Conservation (phyloP, 1,284 basidiomycete genomes). For the Tilletia caries region DNA sequence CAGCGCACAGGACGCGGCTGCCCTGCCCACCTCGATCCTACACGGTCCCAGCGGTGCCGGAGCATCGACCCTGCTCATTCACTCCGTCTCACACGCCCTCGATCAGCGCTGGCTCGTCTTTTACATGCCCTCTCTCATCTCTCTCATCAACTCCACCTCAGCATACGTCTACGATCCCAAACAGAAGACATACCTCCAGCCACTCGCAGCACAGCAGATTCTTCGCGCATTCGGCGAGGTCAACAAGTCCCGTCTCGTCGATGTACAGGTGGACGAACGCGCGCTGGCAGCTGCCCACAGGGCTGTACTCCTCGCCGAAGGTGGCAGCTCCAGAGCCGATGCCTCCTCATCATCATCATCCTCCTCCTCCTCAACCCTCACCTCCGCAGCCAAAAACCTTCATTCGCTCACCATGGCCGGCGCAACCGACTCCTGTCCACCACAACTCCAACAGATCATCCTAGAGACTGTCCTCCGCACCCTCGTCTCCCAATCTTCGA, state of each 20-base stretch:
- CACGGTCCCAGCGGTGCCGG: slow-evolving; percentile 71
- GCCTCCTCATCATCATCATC: slow-evolving; percentile 28
- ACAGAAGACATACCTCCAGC: slow-evolving; percentile 76
- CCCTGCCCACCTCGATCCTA: slow-evolving; percentile 26
- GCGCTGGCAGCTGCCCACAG: slow-evolving; percentile 25
- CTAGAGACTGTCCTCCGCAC: slow-evolving; percentile 67
- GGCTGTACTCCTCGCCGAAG: slow-evolving; percentile 17
- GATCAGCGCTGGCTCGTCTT: slow-evolving; percentile 76
- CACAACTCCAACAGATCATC: slow-evolving; percentile 59
- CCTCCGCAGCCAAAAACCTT: slow-evolving; percentile 18
- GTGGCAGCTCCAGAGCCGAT: neutral
- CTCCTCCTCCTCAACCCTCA: slow-evolving; percentile 21
- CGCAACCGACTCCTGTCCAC: neutral
- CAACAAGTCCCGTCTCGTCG: slow-evolving; percentile 45
- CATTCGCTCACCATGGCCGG: neutral
- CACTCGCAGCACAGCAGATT: slow-evolving; percentile 55
- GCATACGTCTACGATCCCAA: slow-evolving; percentile 71
- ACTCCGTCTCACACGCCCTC: slow-evolving; percentile 71
- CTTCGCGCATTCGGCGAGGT: slow-evolving; percentile 51
- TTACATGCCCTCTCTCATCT: slow-evolving; percentile 78
- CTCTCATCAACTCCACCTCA: slow-evolving; percentile 74
- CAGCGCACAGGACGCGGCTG: slow-evolving; percentile 12
- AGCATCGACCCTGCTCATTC: slow-evolving; percentile 77
- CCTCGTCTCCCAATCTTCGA: slow-evolving; percentile 66
- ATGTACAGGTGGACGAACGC: slow-evolving; percentile 21